Base-by-base conservation (phyloP, 768 basidiomycete genomes). In the Macrocybe gigantea region DNA sequence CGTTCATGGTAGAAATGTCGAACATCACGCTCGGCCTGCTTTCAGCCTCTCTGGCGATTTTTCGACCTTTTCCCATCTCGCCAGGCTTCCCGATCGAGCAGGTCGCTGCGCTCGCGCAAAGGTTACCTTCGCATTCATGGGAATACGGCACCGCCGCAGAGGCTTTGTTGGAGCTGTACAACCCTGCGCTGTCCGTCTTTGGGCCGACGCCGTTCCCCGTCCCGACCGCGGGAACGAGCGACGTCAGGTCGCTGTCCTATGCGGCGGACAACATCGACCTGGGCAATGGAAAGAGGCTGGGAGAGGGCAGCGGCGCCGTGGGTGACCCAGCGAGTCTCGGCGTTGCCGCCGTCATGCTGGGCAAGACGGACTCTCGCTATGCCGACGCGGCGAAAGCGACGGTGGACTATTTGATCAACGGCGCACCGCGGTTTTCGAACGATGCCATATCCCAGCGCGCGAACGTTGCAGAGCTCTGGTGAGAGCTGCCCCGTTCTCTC, bases 291-390 rank as follows among this genome's bases (percentile, higher is more conserved):
- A 54, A 63, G 14, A 38, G 34, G n/a, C 60, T 78, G 10, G 56
- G 68, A 0, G 58, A 68, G 30, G 71, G 69, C 2, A 66, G 70
- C 39, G 74, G 74, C 4, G 72, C 77, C 1, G 78, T 74, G 0
- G 79, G 75, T 0, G 82, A 84, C 51, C 82, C 82, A 0, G 75
- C 80, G 1, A 73, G 72, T 49, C 53, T 79, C 5, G 78, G 77
- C 11, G 66, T 72, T 2, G 66, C 69, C 2, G 72, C 77, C 2
- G 56, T 60, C 7, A 57, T 75, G 6, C 49, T 78, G 7, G 68
- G 71, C 12, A 74, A 75, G 33, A 55, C 57, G 6, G 60, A 70
- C 48, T 57, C 59, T 9, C 53, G 62, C 33, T 76, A 60, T 59
- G 61, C 68, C 0, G 47, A 43, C 4, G 75, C 74, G 4, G 74